Evolutionary conservation across 169 alveolate species (phyloP), one percentile per base, ranked within the genome.

Genomic region (Amoebophrya sp.): DNA sequence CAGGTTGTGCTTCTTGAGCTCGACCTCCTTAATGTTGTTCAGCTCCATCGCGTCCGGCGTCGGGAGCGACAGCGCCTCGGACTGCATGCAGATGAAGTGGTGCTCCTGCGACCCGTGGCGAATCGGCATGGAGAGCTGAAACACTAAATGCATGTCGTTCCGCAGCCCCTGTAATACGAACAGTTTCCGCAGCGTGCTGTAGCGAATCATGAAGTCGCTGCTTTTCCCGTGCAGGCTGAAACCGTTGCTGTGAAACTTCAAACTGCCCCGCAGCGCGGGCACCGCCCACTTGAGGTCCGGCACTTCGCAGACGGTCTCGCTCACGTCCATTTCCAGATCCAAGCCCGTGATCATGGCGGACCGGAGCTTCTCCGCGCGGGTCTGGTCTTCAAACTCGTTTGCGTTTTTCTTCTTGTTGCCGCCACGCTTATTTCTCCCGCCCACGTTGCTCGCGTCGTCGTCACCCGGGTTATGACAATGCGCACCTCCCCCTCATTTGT

Each of bases 71-170:
- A 66, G 83, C 10, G 83, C 83, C 38, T 66, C 83, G 29, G 32
- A 0, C 38, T n/a, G 29, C 83, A 66, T 66, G 83, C 83, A 66
- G 32, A 66, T 2, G 83, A 66, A 66, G 39, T n/a, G 18, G 83
- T 66, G 83, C 35, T 66, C 83, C 83, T 66, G 83, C 35, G 83
- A 66, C 7, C 83, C 83, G 83, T 66, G 83, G 32, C 83, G 29
- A 2, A 66, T 3, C 38, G 83, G 83, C 7, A 3, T 66, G 35
- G 39, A 25, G 29, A 66, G 35, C 83, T 66, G 83, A 2, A 66
- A 25, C 83, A 66, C 83, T 2, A 66, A 7, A 25, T 66, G 83
- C 83, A 66, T 66, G 83, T 66, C 83, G 83, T 66, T 66, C 35
- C 38, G 39, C 38, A 66, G 83, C 1, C 83, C 83, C 29, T 18